These are phyloP conservation scores for Xylariaceae sp. DNA, from an alignment of 2,329 filamentous ascomycete species.

Conservation along the genomic window DNA sequence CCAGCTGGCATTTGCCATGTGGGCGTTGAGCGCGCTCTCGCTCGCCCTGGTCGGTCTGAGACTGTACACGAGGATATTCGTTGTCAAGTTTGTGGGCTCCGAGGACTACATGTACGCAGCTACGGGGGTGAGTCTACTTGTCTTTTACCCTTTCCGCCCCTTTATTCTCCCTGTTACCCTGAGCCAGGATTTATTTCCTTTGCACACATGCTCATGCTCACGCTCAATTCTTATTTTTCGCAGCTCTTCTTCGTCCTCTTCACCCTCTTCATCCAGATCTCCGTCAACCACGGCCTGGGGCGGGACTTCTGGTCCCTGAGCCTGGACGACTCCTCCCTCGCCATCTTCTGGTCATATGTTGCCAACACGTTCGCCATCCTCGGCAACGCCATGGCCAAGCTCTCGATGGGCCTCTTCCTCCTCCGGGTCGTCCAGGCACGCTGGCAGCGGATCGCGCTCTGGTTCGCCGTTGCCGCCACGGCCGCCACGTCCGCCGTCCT, in stretches of 20 bases:
- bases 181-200: too few relatives aligned
- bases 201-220: too few relatives aligned
- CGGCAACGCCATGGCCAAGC: constrained; percentile 35
- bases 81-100: constrained; percentile 33
- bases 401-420: constrained; percentile 36
- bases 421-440: constrained; percentile 33
- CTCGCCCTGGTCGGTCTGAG: constrained; percentile 21
- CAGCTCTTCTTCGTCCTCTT: constrained; percentile 32
- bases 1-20: constrained; percentile 29
- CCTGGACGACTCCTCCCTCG: constrained; percentile 29
- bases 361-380: constrained; percentile 34
- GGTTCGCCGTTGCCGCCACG: constrained; percentile 30
- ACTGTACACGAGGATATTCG: constrained; percentile 26
- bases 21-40: constrained; percentile 32
- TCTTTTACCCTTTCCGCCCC: neutral
- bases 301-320: constrained; percentile 30
- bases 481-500: constrained; percentile 29
- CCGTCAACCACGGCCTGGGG: constrained; percentile 32
- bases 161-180: too few relatives aligned
- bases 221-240: constrained; percentile 1
- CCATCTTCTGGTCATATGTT: constrained; percentile 36
- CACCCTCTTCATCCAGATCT: constrained; percentile 32
- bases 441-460: constrained; percentile 32
- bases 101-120: constrained; percentile 34
- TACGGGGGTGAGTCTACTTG: constrained; percentile 25